Evolutionary conservation across 495 filamentous ascomycete species (phyloP).

Genomic region (Cercophora newfieldiana): DNA sequence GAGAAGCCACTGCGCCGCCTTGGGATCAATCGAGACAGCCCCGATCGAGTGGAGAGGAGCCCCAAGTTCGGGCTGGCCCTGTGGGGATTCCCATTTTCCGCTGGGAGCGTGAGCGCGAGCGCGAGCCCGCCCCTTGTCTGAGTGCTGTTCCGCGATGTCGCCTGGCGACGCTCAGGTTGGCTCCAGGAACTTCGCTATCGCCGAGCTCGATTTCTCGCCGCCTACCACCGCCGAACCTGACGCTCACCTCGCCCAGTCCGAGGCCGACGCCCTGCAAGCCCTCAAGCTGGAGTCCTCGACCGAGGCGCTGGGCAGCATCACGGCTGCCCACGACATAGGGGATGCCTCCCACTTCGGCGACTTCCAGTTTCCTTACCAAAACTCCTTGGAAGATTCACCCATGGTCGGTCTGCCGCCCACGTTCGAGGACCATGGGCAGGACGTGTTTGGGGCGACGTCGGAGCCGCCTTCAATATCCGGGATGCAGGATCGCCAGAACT

Average conservation of each 20-base stretch:
- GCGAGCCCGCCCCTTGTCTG: not conserved
- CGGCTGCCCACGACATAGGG: slow-evolving; percentile 34
- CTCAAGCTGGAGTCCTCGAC: slow-evolving; percentile 34
- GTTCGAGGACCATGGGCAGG: slow-evolving; percentile 42
- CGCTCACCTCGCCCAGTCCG: slow-evolving; percentile 25
- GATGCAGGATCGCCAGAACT: slow-evolving; percentile 43
- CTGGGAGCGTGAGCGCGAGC: slow-evolving; percentile 12
- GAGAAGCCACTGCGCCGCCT: slow-evolving; percentile 23
- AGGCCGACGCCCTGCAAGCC: slow-evolving; percentile 25
- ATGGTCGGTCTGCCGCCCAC: slow-evolving; percentile 36
- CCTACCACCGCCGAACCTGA: slow-evolving; percentile 25
- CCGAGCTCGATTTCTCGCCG: slow-evolving; percentile 33
- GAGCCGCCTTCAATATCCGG: slow-evolving; percentile 39
- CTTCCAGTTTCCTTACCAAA: slow-evolving; percentile 48
- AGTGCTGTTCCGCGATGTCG: slow-evolving; percentile 27
- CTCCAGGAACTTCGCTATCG: slow-evolving; percentile 26
- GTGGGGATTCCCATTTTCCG: slow-evolving; percentile 24
- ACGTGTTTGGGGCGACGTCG: slow-evolving; percentile 38
- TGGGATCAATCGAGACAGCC: slow-evolving; percentile 20
- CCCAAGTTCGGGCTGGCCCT: slow-evolving; percentile 17
- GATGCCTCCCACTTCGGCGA: slow-evolving; percentile 46
- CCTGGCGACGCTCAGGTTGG: slow-evolving; percentile 23
- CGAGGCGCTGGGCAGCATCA: slow-evolving; percentile 33
- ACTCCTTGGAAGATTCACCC: slow-evolving; percentile 39
- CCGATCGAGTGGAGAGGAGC: slow-evolving; percentile 30